Evolutionary conservation across 345 rosid genomes (phyloP).

Genomic region (Aethionema arabicum): DNA sequence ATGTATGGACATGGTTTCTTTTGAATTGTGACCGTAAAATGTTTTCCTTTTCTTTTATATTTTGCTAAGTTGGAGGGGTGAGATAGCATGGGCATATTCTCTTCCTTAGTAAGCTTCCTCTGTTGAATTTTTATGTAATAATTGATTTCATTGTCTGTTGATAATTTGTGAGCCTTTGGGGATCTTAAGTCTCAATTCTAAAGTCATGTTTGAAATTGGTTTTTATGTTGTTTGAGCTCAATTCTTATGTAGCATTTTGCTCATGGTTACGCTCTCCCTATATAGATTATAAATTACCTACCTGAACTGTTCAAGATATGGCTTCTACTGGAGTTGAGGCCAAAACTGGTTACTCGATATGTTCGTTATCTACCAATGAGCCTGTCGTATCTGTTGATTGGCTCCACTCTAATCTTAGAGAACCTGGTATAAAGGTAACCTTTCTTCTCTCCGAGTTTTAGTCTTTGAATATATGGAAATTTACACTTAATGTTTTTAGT

Average conservation of each 20-base stretch:
- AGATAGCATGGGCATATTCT: no score
- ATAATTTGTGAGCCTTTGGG: no score
- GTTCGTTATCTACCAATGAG: conserved; percentile 49
- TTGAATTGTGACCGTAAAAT: background rate
- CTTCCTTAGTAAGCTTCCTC: no score
- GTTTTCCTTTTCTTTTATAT: no score
- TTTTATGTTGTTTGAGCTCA: conserved; percentile 2
- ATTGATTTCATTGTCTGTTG: background rate
- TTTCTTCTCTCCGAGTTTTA: background rate
- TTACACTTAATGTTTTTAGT: background rate
- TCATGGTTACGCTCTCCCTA: conserved; percentile 24
- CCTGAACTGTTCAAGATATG: conserved; percentile 44
- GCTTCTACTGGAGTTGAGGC: conserved; percentile 48
- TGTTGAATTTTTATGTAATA: no score
- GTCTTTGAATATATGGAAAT: background rate
- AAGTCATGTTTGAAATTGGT: background rate
- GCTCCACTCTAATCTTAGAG: conserved; percentile 78
- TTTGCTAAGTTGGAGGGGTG: no score
- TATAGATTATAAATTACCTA: conserved; percentile 32
- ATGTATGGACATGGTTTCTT: background rate
- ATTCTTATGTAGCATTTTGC: conserved; percentile 11
- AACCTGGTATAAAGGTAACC: conserved; percentile 70
- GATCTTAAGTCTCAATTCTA: background rate
- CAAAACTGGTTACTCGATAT: conserved; percentile 45
- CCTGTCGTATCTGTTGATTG: conserved; percentile 94